phyloP scores from a whole-genome alignment of 2,329 filamentous ascomycete genomes.

The Verticillium dahliae region DNA sequence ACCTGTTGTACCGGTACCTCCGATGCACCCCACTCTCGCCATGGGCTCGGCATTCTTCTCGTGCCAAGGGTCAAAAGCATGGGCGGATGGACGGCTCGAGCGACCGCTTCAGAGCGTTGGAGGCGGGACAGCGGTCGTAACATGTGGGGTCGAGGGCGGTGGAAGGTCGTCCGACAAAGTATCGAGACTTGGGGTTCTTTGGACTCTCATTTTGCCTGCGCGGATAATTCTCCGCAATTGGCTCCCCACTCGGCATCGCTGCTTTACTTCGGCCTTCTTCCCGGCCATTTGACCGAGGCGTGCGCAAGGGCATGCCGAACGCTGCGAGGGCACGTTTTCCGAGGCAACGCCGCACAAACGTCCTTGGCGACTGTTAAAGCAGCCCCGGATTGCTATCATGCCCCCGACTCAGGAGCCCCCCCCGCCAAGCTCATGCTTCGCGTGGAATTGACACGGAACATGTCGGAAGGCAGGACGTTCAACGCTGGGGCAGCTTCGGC shows the following conservation, averaged over 20 bases:
- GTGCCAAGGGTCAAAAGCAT: constrained; percentile 4
- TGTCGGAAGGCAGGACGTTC: background rate
- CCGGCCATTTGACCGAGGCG: background rate
- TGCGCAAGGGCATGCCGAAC: background rate
- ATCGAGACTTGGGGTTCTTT: background rate
- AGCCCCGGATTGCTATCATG: background rate
- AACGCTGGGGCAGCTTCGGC: background rate
- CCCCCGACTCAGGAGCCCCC: background rate
- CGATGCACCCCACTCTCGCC: background rate
- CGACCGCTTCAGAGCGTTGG: constrained; percentile 5
- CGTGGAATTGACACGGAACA: constrained; percentile 1
- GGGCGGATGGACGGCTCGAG: constrained; percentile 12
- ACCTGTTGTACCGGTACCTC: constrained; percentile 1
- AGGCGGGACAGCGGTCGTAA: background rate
- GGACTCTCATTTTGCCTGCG: constrained; percentile 1
- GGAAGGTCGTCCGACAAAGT: background rate
- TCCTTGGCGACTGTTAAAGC: background rate
- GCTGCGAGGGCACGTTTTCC: background rate
- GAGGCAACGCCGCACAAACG: background rate
- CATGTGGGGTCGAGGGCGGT: background rate
- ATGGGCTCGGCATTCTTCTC: background rate
- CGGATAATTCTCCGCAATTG: constrained; percentile 2
- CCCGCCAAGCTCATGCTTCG: background rate
- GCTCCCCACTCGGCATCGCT: background rate
- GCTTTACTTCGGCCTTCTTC: background rate